Base-by-base conservation (phyloP, 208 protist species). In the Sergeia podlipaevii region DNA sequence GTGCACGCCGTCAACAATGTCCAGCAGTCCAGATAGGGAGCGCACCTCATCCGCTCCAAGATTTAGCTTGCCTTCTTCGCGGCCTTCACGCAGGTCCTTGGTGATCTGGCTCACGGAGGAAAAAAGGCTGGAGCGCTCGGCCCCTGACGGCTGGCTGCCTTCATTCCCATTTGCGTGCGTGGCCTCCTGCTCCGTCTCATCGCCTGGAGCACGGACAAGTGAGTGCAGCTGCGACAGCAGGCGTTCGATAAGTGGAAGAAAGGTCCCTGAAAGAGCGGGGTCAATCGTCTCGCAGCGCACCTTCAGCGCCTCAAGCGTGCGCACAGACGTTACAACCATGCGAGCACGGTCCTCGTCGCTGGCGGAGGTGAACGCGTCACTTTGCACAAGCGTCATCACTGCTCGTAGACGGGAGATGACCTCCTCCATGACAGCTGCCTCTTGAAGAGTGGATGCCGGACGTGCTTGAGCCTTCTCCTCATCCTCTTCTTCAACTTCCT, bases 351-450 rank as follows among this genome's bases (percentile, higher is more conserved):
- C 62, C 7, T 41, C 28, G 13, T 47, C 36, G 15, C 66, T 23
- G 26, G 71, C 65, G 29, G 39, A 45, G 38, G 34, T 32, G 65
- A 89, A 78, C 43, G 67, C 74, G 20, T 54, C 28, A 4, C 59
- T 74, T 50, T 80, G 68, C 24, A 85, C 46, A 17, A 65, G 29
- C 10, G 41, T 42, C 46, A 78, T 62, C 18, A 89, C 49, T 2
- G 32, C 28, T 44, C 82, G 69, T n/a, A 89, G 57, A 18, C 70
- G 60, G 30, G 50, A 28, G 13, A 82, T 36, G 3, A 83, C 42
- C 7, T 42, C 33, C 50, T 57, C 50, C 24, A 15, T 20, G 15
- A 3, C 33, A 32, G 13, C 50, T 39, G 21, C 24, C 23, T 30
- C 28, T 51, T 70, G 42, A 18, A 69, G 46, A 8, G 64, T 44